A percentile compares a stretch with the other conserved stretches of the same genome.
These are phyloP conservation scores for Saccharum hybrid DNA, from an alignment of 202 grass and related monocot genomes.

Conservation along the genomic window DNA sequence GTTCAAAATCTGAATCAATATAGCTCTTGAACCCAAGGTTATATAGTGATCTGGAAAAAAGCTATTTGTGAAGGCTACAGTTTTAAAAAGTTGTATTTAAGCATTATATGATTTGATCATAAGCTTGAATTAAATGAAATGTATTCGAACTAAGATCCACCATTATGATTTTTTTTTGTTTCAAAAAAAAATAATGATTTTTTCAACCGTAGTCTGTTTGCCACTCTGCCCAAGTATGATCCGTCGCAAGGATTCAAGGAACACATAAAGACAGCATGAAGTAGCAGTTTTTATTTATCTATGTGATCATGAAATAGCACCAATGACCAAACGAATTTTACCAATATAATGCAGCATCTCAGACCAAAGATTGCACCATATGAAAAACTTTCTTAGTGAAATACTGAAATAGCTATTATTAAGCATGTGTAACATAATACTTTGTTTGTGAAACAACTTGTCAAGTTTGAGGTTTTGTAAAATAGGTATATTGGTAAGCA, in stretches of 20 bases:
- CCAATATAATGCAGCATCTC: conserved; percentile 23
- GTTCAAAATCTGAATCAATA: conserved; percentile 14
- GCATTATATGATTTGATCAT: background rate
- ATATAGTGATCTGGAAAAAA: conserved; percentile 29
- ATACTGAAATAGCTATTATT: conserved; percentile 1
- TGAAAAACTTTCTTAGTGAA: background rate
- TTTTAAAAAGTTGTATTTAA: conserved; percentile 17
- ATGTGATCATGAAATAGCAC: conserved; percentile 6
- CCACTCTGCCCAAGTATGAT: background rate
- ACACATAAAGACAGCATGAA: conserved; percentile 4
- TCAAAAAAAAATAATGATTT: background rate
- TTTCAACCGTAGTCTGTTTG: conserved; percentile 15
- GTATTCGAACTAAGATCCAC: conserved; percentile 14
- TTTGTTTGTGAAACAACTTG: conserved; percentile 19
- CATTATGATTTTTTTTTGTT: conserved; percentile 2
- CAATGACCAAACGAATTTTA: background rate
- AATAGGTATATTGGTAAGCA: conserved; percentile 7
- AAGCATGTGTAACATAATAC: conserved; percentile 2
- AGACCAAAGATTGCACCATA: conserved; percentile 22
- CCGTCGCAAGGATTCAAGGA: conserved; percentile 18
- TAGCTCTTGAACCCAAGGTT: conserved; percentile 24
- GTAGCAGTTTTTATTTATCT: background rate
- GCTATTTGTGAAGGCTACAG: background rate
- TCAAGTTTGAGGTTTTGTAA: conserved; percentile 21
- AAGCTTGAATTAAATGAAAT: conserved; percentile 31